Base-by-base conservation (phyloP, 257 asterid species). In the Solanum sejunctum region DNA sequence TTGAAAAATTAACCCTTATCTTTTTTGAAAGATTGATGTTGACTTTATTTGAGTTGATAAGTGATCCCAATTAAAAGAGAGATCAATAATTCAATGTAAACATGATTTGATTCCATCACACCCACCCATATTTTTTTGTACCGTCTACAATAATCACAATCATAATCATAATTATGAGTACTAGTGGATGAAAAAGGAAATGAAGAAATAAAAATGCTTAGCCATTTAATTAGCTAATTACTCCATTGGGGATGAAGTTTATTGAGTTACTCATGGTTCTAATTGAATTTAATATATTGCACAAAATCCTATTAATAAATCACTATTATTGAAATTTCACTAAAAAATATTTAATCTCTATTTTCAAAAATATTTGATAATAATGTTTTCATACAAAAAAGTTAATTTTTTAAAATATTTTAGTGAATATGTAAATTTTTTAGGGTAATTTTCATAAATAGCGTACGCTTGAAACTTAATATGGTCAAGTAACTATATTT, bases 101-200 rank as follows among this genome's bases (percentile, higher is more conserved):
- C 47, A 71, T 86, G 86, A 67, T 80, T 88, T 85, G 88, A 82
- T 83, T 84, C 83, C 78, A 17, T 58, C 89, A 85, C 90, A 54
- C 85, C 87, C 88, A 89, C 88, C 87, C 88, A 88, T 87, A 70
- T 64, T 85, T 36, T 36, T 4, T 36, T 84, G 89, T 88, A 86
- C 89, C 84, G 83, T 85, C 86, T 88, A 81, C 82, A 81, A 45
- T 55, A 66, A 66, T 66, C 41, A 36, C 41, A 36, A 49, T 49
- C 21, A 32, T 32, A 84, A 84, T 83, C 26, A 49, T 45, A 54
- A 45, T 84, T 7, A 85, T 86, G 82, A 86, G 72, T 49, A 85
- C 91, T 79, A 87, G 85, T 86, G 89, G 85, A 87, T 55, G 21
- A 84, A 82, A 41, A 85, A 84, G 56, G 55, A 20, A 41, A 41